Evolutionary conservation across 306 rosid genomes (phyloP), one percentile per base, ranked within the genome.

Genomic region (Rosa multiflora): DNA sequence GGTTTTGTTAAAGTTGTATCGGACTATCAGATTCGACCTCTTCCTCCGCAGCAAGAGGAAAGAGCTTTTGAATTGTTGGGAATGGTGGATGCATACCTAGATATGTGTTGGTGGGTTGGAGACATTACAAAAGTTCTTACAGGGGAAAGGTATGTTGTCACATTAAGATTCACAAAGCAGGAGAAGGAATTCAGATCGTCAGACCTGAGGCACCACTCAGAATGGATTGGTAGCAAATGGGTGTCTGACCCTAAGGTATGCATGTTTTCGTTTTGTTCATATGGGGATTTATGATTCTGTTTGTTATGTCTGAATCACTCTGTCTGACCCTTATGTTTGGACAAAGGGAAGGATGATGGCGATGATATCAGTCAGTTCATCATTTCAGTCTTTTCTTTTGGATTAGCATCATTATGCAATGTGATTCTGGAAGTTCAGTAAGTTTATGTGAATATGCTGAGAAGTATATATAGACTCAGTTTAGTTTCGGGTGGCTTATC

Each of bases 81-180:
- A 44, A 59, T 11, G 39, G 82, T 79, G 59, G 77, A 79, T 47
- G 77, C 72, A 46, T 61, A 56, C 47, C 26, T 46, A 59, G 72
- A 32, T 20, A 18, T 32, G 47, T 10, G 82, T 32, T 79, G 82
- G 82, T 79, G 71, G 59, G 82, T 70, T 15, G 82, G 82, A 32
- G 63, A 32, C 12, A 46, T 71, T 79, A 47, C 63, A 3, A n/a
- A 26, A 46, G 61, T 59, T 44, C 61, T 58, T 70, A 11, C 15
- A 9, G 70, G 18, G 49, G 37, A 32, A n/a, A 70, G 23, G 71
- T 79, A 46, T 6, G 10, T 2, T 15, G 72, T 79, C 62, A 59
- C 8, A 11, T 44, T 49, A 8, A 59, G 17, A 21, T 39, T 12
- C 59, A 48, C 48, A 35, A 47, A 14, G 26, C 21, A 58, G 21